Percentiles rank a stretch among this genome's conserved stretches.
phyloP scores from a whole-genome alignment of 495 filamentous ascomycete species.

The Neurospora intermedia region DNA sequence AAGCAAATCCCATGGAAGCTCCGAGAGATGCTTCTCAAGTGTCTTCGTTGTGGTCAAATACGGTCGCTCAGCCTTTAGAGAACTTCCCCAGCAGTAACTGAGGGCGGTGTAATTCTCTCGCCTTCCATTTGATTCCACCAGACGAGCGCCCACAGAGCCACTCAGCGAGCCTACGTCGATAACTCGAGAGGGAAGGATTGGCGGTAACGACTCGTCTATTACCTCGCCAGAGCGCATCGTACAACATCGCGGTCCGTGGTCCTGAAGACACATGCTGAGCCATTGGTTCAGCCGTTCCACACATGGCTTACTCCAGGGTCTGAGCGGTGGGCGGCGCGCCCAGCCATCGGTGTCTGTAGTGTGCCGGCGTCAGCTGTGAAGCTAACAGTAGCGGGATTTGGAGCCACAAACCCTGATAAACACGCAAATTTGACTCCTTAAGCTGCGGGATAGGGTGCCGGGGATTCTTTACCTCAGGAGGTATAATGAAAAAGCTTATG shows the following conservation, averaged over 20 bases:
- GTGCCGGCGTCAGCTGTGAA: background rate
- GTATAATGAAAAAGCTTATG: background rate
- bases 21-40: background rate
- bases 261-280: rapidly evolving
- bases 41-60: background rate
- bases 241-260: background rate
- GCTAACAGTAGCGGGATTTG: background rate
- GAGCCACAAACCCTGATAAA: background rate
- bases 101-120: background rate
- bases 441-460: background rate
- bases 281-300: background rate
- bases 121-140: background rate
- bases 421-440: background rate
- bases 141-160: rapidly evolving
- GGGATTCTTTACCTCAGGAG: background rate
- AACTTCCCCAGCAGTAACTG: background rate
- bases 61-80: background rate
- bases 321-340: background rate
- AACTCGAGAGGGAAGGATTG: background rate
- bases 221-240: background rate
- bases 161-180: background rate
- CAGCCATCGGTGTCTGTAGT: background rate
- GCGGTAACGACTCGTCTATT: background rate
- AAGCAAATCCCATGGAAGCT: background rate
- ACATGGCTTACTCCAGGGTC: background rate